Percentiles rank a stretch among this genome's conserved stretches.
phyloP scores from a whole-genome alignment of 345 rosid species.

The Populus pruinosa region DNA sequence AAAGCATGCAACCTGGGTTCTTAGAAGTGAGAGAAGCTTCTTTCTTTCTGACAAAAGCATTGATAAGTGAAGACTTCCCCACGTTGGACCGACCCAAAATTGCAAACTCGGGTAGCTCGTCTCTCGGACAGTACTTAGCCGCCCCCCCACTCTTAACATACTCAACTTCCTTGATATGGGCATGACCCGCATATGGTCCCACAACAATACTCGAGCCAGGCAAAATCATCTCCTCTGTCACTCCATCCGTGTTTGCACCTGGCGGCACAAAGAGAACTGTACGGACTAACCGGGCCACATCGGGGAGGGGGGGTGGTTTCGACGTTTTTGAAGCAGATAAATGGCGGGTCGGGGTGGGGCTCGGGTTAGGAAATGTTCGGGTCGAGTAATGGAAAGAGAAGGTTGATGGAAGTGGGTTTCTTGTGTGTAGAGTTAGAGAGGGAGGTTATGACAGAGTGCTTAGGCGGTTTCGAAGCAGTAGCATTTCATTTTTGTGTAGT shows the following conservation, averaged over 20 bases:
- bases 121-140: constrained; percentile 85
- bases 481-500: neutral
- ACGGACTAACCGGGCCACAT: neutral
- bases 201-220: constrained; percentile 81
- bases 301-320: neutral
- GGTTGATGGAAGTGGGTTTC: neutral
- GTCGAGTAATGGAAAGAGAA: neutral
- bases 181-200: constrained; percentile 84
- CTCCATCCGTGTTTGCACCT: constrained; percentile 65
- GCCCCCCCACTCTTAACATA: constrained; percentile 79
- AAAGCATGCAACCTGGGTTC: constrained; percentile 57
- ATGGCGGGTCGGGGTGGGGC: neutral
- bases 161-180: constrained; percentile 79
- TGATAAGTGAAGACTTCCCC: constrained; percentile 91
- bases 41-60: constrained; percentile 73
- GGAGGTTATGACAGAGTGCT: neutral
- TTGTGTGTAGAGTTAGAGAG: neutral
- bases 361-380: neutral
- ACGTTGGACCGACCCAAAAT: constrained; percentile 89
- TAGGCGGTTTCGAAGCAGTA: constrained; percentile 9
- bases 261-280: constrained; percentile 58
- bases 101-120: constrained; percentile 79
- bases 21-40: constrained; percentile 95
- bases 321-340: constrained; percentile 6
- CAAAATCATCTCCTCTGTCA: constrained; percentile 64